Conservation (phyloP, 176 grass and related monocot species). For the Luzula sylvatica region DNA sequence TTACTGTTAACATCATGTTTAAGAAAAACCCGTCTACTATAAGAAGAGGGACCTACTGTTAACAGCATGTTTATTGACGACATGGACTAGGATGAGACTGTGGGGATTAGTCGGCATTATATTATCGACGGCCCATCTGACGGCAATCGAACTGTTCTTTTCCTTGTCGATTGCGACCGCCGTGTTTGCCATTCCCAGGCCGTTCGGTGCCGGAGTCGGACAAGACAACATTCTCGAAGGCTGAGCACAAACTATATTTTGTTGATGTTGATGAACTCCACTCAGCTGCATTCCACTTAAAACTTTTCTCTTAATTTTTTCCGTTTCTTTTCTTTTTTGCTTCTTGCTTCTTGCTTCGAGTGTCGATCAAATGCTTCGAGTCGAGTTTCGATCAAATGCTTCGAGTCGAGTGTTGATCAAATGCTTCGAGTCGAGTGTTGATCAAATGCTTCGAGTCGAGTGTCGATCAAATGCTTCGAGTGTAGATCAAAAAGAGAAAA, state of each 20-base stretch:
- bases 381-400: too few relatives aligned
- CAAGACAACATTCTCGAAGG: too few relatives aligned
- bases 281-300: not conserved
- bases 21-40: too few relatives aligned
- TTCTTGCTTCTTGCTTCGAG: not conserved
- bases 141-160: constrained; percentile 67
- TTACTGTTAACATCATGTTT: constrained; percentile 39
- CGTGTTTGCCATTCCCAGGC: not conserved
- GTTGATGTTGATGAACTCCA: not conserved
- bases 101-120: constrained; percentile 38
- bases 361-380: too few relatives aligned
- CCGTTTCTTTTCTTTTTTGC: not conserved
- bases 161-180: constrained; percentile 32
- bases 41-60: constrained; percentile 50
- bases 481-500: too few relatives aligned
- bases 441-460: too few relatives aligned
- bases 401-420: too few relatives aligned
- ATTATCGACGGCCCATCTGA: constrained; percentile 74
- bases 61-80: constrained; percentile 24
- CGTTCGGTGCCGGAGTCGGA: too few relatives aligned
- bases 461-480: too few relatives aligned
- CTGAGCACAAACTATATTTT: not conserved
- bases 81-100: constrained; percentile 55
- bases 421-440: too few relatives aligned
- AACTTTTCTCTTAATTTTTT: not conserved